Evolutionary conservation across 1,139 yeast species (phyloP), one percentile per base, ranked within the genome.

Genomic region (Magnusiomyces clavatus): DNA sequence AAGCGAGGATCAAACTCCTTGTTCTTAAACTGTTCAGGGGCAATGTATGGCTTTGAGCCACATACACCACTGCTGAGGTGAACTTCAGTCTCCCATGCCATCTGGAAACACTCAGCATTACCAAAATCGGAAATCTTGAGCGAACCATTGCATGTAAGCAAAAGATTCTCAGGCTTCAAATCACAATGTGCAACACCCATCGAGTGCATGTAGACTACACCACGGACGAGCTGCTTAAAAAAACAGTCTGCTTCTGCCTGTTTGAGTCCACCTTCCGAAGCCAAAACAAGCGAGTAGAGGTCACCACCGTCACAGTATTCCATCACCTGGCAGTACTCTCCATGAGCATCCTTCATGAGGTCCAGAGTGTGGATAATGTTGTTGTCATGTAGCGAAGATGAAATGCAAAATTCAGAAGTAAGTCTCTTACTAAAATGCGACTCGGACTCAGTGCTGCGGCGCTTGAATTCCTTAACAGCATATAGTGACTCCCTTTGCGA

Each of bases 151-250:
- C 83, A 81, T 1, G 97, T 88, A 48, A 92, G 72, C 52, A 92
- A 71, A 41, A 92, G 69, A 67, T 92, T 92, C 65, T 92, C 98
- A 0, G 98, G 98, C 69, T 92, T 92, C 60, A 92, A 75, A 66
- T 92, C 98, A 56, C 97, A 78, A 68, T 92, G 98, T 36, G 95
- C 85, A 47, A 92, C 96, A 42, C 97, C 97, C 95, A 89, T 86
- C 48, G 86, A 87, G 70, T 92, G 98, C 95, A 92, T 88, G 71
- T 89, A 92, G 52, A 82, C 86, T 41, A 92, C 96, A 38, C 97
- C 98, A 53, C 90, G 75, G 52, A 92, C 80, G 51, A 92, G 73
- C 66, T 92, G 97, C 66, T 90, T 90, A 73, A 92, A 89, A 65
- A 87, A 89, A 68, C 97, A 92, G 68, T 92, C 97, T 5, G 97